Percentiles rank a stretch among this genome's conserved stretches.
These are phyloP conservation scores for Sherardia arvensis DNA, from an alignment of 257 asterid genomes.

Conservation along the genomic window DNA sequence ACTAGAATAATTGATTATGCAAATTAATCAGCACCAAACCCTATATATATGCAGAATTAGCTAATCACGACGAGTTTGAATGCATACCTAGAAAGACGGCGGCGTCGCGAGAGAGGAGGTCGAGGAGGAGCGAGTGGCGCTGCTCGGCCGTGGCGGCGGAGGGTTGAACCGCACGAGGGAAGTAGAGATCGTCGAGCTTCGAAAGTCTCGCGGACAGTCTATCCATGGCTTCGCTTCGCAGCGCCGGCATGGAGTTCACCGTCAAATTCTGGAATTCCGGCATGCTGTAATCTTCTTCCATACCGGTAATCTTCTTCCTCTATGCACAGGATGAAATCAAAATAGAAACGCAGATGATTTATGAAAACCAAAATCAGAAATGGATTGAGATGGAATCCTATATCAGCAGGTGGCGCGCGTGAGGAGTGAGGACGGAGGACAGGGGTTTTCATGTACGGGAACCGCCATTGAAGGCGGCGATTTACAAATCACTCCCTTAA, in stretches of 20 bases:
- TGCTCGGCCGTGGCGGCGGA: slow-evolving; percentile 48
- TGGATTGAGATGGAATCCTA: background rate
- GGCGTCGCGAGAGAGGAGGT: slow-evolving; percentile 71
- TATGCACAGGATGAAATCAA: too few relatives aligned
- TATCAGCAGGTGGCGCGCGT: background rate
- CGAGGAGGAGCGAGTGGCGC: slow-evolving; percentile 66
- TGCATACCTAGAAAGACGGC: slow-evolving; percentile 73
- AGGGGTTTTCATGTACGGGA: background rate
- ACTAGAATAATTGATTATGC: too few relatives aligned
- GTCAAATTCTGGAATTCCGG: background rate
- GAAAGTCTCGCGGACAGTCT: slow-evolving; percentile 57
- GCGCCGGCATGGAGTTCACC: slow-evolving; percentile 9
- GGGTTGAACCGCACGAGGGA: slow-evolving; percentile 73
- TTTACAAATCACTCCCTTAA: background rate
- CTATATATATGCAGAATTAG: too few relatives aligned
- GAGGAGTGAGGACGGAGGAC: background rate
- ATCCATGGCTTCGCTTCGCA: slow-evolving; percentile 48
- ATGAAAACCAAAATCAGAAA: background rate
- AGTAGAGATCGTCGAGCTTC: slow-evolving; percentile 66
- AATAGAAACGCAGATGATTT: background rate
- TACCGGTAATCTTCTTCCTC: background rate
- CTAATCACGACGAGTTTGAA: too few relatives aligned
- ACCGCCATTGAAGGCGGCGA: background rate
- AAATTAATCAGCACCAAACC: background rate
- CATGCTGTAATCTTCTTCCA: background rate